Base-by-base conservation (phyloP, 116 monocot genomes). In the Dioscorea cayenensis region DNA sequence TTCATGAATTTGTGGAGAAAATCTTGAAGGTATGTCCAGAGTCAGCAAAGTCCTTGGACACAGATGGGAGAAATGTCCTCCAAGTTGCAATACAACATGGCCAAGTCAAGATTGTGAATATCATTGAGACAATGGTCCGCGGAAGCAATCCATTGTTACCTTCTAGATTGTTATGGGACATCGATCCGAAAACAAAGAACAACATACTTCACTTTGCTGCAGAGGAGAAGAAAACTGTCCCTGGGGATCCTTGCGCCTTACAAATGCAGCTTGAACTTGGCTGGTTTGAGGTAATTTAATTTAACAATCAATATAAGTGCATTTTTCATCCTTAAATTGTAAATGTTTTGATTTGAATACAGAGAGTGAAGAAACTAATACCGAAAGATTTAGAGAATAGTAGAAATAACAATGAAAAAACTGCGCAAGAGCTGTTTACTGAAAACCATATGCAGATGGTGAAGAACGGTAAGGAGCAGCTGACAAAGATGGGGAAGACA, bases 131-230 rank as follows among this genome's bases (percentile, higher is more conserved):
- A 18, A 74, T 65, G 76, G 36, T 60, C 49, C 18, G 25, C 2
- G 73, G 82, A 1, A 32, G 36, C 11, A 77, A 82, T 50, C 77
- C 82, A 1, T 5, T 70, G 48, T 69, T 82, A 22, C 77, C 82
- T 1, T 77, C 77, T 21, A 66, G 70, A 60, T 62, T 82, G 32
- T 48, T 77, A 8, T 82, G 73, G 17, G 20, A 25, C 25, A 25
- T 25, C 25, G 1, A 25, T 25, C 21, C 19, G 51, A 69, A 18
- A 66, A 82, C 4, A 36, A 61, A 7, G 70, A 64, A 66, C 51
- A 77, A 77, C 69, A 82, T 82, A 69, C 48, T 77, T 49, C 77
- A 82, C 66, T 70, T 66, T 50, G 82, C 82, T 27, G 73, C 77
- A 20, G 70, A 59, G 60, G 70, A 49, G 70, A 74, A 4, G 66